Conservation (phyloP, 2,329 filamentous ascomycete genomes). For the Diplodia sapinea region DNA sequence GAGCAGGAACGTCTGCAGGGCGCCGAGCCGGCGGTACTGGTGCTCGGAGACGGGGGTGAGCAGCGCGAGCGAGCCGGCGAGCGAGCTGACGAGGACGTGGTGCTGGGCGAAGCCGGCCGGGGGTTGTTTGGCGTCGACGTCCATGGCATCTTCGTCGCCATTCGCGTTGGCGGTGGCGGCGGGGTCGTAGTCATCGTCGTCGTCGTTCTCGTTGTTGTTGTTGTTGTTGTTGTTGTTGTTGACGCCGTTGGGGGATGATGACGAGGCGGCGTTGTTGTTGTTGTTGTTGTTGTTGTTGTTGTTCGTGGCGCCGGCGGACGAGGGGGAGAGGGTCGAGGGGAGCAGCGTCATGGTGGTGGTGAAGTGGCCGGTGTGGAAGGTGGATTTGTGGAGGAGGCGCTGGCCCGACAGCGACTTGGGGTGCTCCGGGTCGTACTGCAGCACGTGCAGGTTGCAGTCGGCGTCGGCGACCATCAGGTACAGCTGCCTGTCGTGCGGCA, state of each 20-base stretch:
- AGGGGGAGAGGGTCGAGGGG: slow-evolving; percentile 65
- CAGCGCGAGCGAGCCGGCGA: slow-evolving; percentile 76
- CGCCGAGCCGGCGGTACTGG: slow-evolving; percentile 81
- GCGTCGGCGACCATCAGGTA: slow-evolving; percentile 83
- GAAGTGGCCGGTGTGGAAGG: slow-evolving; percentile 85
- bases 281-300: slow-evolving; percentile 39
- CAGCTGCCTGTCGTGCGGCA: slow-evolving; percentile 83
- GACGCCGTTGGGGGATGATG: slow-evolving; percentile 36
- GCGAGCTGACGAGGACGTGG: slow-evolving; percentile 71
- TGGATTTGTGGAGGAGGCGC: slow-evolving; percentile 82
- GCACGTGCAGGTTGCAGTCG: slow-evolving; percentile 82
- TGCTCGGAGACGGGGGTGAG: slow-evolving; percentile 79
- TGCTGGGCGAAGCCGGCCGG: slow-evolving; percentile 39
- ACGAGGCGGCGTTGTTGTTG: not conserved
- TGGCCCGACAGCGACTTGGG: slow-evolving; percentile 91
- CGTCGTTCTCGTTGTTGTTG: slow-evolving; percentile 38
- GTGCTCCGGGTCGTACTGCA: slow-evolving; percentile 95
- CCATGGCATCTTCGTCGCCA: slow-evolving; percentile 46
- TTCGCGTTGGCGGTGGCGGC: slow-evolving; percentile 37
- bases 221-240: slow-evolving; percentile 39
- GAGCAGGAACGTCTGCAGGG: slow-evolving; percentile 78
- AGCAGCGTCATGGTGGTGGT: slow-evolving; percentile 77
- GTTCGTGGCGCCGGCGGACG: slow-evolving; percentile 42
- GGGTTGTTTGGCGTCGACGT: slow-evolving; percentile 41
- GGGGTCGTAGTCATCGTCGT: slow-evolving; percentile 41